Base-by-base conservation (phyloP, 257 asterid genomes). In the Ehretia macrophylla region DNA sequence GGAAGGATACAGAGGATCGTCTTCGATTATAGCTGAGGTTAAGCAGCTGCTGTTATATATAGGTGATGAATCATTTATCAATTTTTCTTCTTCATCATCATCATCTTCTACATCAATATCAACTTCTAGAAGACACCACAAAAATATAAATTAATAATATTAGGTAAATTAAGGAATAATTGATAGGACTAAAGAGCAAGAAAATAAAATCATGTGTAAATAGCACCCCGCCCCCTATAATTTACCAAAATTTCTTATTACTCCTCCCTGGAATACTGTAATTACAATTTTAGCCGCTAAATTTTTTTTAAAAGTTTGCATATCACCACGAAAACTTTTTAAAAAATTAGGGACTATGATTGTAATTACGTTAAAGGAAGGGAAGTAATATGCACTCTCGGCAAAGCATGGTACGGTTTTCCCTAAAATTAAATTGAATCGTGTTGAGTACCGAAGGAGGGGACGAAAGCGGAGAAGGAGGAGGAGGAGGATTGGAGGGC, bases 1-100 rank as follows among this genome's bases (percentile, higher is more conserved):
- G 62, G 27, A 65, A 73, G 89, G 91, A 87, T 89, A 90, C 94
- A 83, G 58, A 35, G 73, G 71, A 68, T 90, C 91, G 12, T 87
- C 94, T 45, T 81, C 85, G 21, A 68, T 21, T 44, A 60, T 71
- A 18, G 51, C 20, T 48, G 74, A 66, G 35, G 40, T 71, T 37
- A 59, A 38, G 17, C 55, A 53, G 49, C 61, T 23, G 19, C 60
- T 54, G 54, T 63, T 72, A 52, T 4, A 20, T 1, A 10, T 3
- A 11, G 60, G 63, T 3, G 89, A 74, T 37, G 69, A 62, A 67
- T 66, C 61, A 56, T 81, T 79, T 65, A 56, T 59, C 20, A 50
- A 72, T 58, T 22, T 32, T 4, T 75, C 82, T 21, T 65, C 85
- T 21, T 42, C 14, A 2, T 42, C 11, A 42, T 76, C 74, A 5